Evolutionary conservation across 169 alveolate genomes (phyloP).

Genomic region (Theileria orientalis): DNA sequence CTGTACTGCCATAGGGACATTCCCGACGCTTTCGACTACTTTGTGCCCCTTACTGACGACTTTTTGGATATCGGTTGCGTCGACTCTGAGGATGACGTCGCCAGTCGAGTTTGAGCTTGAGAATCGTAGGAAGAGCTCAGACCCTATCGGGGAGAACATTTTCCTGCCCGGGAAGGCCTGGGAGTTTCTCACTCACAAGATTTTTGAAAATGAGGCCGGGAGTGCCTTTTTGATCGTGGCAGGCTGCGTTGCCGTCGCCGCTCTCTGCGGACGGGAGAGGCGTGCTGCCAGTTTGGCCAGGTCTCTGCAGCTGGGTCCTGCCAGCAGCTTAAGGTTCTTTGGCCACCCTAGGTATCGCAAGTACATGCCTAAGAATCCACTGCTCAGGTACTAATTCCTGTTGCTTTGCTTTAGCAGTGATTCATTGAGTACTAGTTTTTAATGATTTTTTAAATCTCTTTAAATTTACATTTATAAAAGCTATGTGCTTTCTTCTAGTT

Average conservation of each 20-base stretch:
- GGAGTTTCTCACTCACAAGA: slow-evolving; percentile 65
- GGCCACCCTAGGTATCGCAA: slow-evolving; percentile 65
- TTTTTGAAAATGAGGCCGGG: slow-evolving; percentile 66
- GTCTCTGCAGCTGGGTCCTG: slow-evolving; percentile 57
- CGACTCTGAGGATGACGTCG: slow-evolving; percentile 21
- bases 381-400: slow-evolving; percentile 40
- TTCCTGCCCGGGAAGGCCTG: slow-evolving; percentile 65
- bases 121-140: slow-evolving; percentile 41
- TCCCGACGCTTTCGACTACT: slow-evolving; percentile 72
- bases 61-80: slow-evolving; percentile 7
- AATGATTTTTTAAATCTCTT: too few relatives aligned
- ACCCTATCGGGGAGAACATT: slow-evolving; percentile 58
- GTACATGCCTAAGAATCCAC: slow-evolving; percentile 60
- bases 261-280: slow-evolving; percentile 58
- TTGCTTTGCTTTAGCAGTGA: neutral
- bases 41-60: slow-evolving; percentile 65
- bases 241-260: slow-evolving; percentile 63
- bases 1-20: slow-evolving; percentile 63
- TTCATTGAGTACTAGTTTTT: too few relatives aligned
- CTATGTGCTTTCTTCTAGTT: too few relatives aligned
- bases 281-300: slow-evolving; percentile 59
- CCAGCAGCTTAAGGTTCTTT: slow-evolving; percentile 39
- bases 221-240: slow-evolving; percentile 63
- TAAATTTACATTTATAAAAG: too few relatives aligned
- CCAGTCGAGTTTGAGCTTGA: slow-evolving; percentile 48